Evolutionary conservation across 2,329 filamentous ascomycete genomes (phyloP).

Genomic region (Teratosphaeria pseudoeucalypti): DNA sequence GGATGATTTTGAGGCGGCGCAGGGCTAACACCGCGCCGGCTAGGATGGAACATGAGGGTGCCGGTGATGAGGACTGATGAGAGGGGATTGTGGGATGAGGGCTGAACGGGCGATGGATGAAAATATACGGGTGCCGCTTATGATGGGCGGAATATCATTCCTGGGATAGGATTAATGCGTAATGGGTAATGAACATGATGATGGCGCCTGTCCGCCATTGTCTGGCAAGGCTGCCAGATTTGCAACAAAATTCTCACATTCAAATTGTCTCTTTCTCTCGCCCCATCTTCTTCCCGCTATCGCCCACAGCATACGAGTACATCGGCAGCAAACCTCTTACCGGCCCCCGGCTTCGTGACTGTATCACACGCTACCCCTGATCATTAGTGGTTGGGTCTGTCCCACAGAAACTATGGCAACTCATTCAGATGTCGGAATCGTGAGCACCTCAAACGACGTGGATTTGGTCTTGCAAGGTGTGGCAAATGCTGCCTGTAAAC

Average conservation of each 20-base stretch:
- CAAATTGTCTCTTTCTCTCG: not conserved
- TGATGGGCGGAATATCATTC: not conserved
- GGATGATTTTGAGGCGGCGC: slow-evolving; percentile 2
- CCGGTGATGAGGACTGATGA: not conserved
- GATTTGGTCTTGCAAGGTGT: not conserved
- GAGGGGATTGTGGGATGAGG: not conserved
- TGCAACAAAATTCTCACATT: not conserved
- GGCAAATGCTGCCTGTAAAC: not conserved
- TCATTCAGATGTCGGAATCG: not conserved
- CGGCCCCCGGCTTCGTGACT: not conserved
- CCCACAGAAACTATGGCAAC: not conserved
- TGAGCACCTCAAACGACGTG: slow-evolving; percentile 1
- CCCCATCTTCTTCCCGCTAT: too few species aligned
- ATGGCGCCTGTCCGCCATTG: not conserved
- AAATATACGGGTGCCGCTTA: not conserved
- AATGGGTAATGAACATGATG: slow-evolving; percentile 12
- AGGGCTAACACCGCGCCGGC: slow-evolving; percentile 9
- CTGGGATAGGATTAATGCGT: slow-evolving; percentile 7
- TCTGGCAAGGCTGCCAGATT: not conserved
- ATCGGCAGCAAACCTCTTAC: not conserved
- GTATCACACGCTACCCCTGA: not conserved
- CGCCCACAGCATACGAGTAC: not conserved
- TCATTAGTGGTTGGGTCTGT: not conserved
- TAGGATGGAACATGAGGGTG: slow-evolving; percentile 3
- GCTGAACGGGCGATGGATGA: not conserved